Base-by-base conservation (phyloP, 768 basidiomycete genomes). In the Trametes cubensis region DNA sequence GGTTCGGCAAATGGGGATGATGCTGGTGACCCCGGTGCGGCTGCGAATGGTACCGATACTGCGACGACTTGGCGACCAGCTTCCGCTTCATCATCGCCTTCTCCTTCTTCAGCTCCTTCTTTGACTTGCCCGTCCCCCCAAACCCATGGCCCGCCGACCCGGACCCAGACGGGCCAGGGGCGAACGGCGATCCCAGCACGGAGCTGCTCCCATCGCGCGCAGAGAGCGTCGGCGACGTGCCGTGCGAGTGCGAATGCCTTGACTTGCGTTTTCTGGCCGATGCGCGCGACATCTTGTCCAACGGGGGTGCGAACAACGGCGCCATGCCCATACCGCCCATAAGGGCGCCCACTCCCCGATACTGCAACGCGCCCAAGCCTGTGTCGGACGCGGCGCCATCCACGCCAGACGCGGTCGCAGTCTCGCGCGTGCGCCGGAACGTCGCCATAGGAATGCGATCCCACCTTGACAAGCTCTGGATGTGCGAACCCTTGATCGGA, bases 361-460 rank as follows among this genome's bases (percentile, higher is more conserved):
- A 74, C 52, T 51, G 70, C 59, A 48, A 57, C 49, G 47, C 69
- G 60, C 73, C 76, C 25, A 76, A 72, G 63, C 69, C 66, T 18
- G 72, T 71, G 51, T 79, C 79, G 7, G 79, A 78, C 14, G 69
- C 73, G 74, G 78, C 79, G 10, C 62, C 62, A 21, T 70, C 66
- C 18, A 69, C 53, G 28, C 53, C 58, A 7, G 59, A 64, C 21
- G 60, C 60, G 52, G 68, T 58, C 15, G 67, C 74, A 18, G 67
- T 70, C 59, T 78, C 78, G 44, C 84, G 79, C 6, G 85, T 86
- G 48, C 87, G 83, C 30, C 88, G 83, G 79, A 91, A 91, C 14
- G 89, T 85, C 55, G 81, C 81, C 60, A 91, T 84, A 7, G 89
- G 85, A 51, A 92, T 83, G 42, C 82, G 78, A 63, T 91, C 90